Base-by-base conservation (phyloP, 106 monocot genomes). In the Dactylorhiza incarnata region DNA sequence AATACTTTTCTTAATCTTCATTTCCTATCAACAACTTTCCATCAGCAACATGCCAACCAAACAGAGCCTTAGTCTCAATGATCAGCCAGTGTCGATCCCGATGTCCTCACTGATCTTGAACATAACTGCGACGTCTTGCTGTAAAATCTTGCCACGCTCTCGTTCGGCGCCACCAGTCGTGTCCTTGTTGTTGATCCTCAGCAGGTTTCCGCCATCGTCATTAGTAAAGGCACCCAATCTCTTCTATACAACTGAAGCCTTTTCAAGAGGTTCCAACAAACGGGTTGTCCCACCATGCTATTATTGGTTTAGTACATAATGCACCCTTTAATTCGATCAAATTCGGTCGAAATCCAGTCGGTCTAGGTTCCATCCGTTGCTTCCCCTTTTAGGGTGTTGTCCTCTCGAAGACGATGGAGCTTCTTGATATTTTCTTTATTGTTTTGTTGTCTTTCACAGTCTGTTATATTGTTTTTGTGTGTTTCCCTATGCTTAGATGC, bases 161-260 rank as follows among this genome's bases (percentile, higher is more conserved):
- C 97, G 11, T 91, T 97, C 16, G 97, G 97, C 78, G 97, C 97
- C 10, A 91, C 97, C 5, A 80, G 94, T 20, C 94, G 97, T 79
- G 97, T 97, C 50, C 80, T 97, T 56, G 97, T 97, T 76, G 97
- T 93, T 71, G 97, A 97, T 76, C 97, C 97, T 7, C 97, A 97
- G 78, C 97, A 97, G 73, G 87, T 97, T 49, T 94, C 97, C 44
- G 97, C 97, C 46, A 97, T 94, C 4, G 97, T 97, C 15, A 97
- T 97, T 71, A 97, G 97, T 76, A 93, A 94, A 85, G 97, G 94
- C 72, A 94, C 97, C 67, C 94, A 94, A 50, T 91, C 97, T 49
- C 85, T 97, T 47, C 75, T 94, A 1, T 97, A 97, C 73, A 97
- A 94, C 23, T 85, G 97, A 81, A 93, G 93, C 29, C 89, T 97